phyloP scores from a whole-genome alignment of 2,329 filamentous ascomycete species.

The Knufia fluminis region DNA sequence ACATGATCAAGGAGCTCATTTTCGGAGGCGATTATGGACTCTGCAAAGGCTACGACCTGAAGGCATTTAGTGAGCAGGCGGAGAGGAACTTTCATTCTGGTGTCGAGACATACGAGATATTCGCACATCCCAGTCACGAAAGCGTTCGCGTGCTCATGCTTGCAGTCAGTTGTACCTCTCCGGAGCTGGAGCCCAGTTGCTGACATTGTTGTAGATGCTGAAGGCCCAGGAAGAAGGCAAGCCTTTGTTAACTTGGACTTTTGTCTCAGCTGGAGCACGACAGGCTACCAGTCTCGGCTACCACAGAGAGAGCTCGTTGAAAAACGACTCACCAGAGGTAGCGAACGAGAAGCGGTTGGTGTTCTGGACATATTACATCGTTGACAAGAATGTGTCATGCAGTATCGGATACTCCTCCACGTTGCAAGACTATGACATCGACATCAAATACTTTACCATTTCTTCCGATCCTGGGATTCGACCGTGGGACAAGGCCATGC shows the following conservation, averaged over 20 bases:
- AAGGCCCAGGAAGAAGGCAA: conserved; percentile 25
- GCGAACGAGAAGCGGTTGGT: conserved; percentile 22
- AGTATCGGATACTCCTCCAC: conserved; percentile 23
- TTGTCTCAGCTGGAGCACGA: conserved; percentile 23
- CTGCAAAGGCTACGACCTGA: conserved; percentile 14
- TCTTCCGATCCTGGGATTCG: conserved; percentile 17
- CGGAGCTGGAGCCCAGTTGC: background rate
- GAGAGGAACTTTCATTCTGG: conserved; percentile 10
- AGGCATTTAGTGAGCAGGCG: conserved; percentile 9
- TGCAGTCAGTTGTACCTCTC: conserved; percentile 19
- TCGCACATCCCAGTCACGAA: conserved; percentile 23
- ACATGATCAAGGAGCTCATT: conserved; percentile 27
- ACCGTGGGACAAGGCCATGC: conserved; percentile 23
- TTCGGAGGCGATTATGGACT: background rate
- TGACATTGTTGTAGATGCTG: conserved; percentile 16
- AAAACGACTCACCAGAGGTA: conserved; percentile 12
- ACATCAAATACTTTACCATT: conserved; percentile 18
- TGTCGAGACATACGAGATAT: conserved; percentile 23
- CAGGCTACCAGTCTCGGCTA: conserved; percentile 22
- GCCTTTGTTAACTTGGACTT: conserved; percentile 24
- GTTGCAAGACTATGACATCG: conserved; percentile 26
- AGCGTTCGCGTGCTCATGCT: conserved; percentile 22
- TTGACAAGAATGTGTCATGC: conserved; percentile 25
- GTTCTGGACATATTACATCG: conserved; percentile 24
- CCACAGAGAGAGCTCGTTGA: conserved; percentile 18